These are phyloP conservation scores for Nitzschia inconspicua DNA, from an alignment of 108 stramenopile genomes.

Conservation along the genomic window DNA sequence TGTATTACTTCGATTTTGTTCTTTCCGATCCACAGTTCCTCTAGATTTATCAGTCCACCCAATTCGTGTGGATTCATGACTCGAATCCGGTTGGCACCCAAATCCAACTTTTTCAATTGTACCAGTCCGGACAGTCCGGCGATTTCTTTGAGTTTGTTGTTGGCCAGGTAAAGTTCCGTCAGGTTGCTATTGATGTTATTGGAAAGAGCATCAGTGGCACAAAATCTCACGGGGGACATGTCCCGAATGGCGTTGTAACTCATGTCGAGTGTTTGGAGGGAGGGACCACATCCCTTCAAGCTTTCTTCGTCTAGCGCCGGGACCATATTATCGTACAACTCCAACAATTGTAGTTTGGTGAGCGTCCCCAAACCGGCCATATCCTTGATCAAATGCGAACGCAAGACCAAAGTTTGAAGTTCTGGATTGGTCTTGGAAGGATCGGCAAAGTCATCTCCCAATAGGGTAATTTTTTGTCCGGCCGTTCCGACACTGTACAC, in stretches of 20 bases:
- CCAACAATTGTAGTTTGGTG: constrained; percentile 68
- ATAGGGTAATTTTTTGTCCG: constrained; percentile 80
- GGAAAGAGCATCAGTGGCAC: constrained; percentile 32
- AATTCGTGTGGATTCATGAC: constrained; percentile 68
- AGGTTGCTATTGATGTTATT: no score
- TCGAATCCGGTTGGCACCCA: constrained; percentile 96
- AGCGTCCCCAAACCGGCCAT: constrained; percentile 75
- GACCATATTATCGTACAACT: constrained; percentile 95
- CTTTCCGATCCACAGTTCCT: constrained; percentile 88
- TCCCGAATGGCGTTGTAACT: constrained; percentile 90
- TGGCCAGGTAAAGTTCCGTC: constrained; percentile 85
- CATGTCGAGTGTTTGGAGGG: constrained; percentile 75
- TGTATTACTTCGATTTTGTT: constrained; percentile 87
- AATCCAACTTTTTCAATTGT: constrained; percentile 81
- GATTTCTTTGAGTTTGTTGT: constrained; percentile 95
- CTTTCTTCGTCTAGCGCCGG: constrained; percentile 40
- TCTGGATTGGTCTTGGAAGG: constrained; percentile 21
- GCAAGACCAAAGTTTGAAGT: constrained; percentile 56
- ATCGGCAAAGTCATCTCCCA: constrained; percentile 52
- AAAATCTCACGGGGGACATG: constrained; percentile 70
- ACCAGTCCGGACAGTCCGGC: constrained; percentile 71
- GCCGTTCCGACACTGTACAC: constrained; percentile 80
- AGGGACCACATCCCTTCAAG: constrained; percentile 44
- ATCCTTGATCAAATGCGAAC: constrained; percentile 70
- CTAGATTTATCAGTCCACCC: constrained; percentile 64